Percentiles rank a stretch among this genome's conserved stretches.
Conservation (phyloP, 208 protist genomes). For the Porcisia deanei region DNA sequence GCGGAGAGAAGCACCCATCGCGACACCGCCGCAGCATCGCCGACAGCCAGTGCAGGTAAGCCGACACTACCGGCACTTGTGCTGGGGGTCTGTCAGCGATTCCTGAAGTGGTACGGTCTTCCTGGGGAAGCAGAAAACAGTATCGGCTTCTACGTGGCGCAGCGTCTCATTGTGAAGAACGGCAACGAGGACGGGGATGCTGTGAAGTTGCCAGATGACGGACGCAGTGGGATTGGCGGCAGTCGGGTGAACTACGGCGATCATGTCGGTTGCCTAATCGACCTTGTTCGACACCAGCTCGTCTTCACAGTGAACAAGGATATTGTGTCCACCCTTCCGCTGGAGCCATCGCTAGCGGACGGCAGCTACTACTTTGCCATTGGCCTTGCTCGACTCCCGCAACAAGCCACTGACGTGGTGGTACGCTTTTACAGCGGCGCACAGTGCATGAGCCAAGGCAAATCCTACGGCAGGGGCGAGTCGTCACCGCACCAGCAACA, state of each 20-base stretch:
- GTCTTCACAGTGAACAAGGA: constrained; percentile 69
- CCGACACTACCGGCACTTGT: constrained; percentile 38
- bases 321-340: constrained; percentile 24
- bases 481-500: background rate
- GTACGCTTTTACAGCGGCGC: constrained; percentile 53
- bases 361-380: constrained; percentile 59
- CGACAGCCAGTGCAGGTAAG: background rate
- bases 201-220: constrained; percentile 34
- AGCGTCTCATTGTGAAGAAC: constrained; percentile 66
- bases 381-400: constrained; percentile 50
- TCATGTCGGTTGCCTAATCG: constrained; percentile 69
- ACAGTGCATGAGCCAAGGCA: background rate
- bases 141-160: constrained; percentile 67
- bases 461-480: background rate
- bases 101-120: constrained; percentile 48
- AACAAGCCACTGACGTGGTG: constrained; percentile 29
- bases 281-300: constrained; percentile 58
- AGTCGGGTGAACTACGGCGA: constrained; percentile 51
- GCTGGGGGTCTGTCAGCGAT: constrained; percentile 52
- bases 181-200: constrained; percentile 45
- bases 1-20: background rate
- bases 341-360: constrained; percentile 21
- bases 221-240: constrained; percentile 9
- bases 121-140: constrained; percentile 68
- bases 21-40: background rate